phyloP scores from a whole-genome alignment of 139 green algal genomes.

The Protoeuglena noctilucae region DNA sequence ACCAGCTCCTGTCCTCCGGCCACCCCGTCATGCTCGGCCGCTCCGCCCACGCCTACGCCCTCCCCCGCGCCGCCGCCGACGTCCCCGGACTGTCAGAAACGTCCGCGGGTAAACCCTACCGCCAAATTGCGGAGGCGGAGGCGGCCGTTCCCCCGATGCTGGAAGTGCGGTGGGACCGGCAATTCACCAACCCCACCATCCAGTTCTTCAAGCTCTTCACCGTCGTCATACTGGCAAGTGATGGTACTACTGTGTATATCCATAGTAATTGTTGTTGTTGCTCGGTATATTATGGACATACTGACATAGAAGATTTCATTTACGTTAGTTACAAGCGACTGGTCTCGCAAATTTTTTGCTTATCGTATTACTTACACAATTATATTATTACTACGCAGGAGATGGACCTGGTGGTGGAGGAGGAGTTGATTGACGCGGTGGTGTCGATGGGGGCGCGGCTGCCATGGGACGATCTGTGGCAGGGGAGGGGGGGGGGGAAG shows the following conservation, averaged over 20 bases:
- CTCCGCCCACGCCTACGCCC: too few relatives aligned
- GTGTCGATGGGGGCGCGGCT: conserved; percentile 5
- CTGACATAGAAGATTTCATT: too few relatives aligned
- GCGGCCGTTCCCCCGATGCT: too few relatives aligned
- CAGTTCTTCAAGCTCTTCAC: conserved; percentile 22
- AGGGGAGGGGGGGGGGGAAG: too few relatives aligned
- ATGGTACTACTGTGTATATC: too few relatives aligned
- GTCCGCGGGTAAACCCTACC: too few relatives aligned
- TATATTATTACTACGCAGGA: conserved; percentile 15
- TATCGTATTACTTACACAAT: neutral
- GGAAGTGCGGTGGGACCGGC: neutral
- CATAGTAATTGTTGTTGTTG: neutral
- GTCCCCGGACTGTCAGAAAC: too few relatives aligned
- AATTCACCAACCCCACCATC: conserved; percentile 17
- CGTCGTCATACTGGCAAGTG: conserved; percentile 12
- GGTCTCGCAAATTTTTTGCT: conserved; percentile 6
- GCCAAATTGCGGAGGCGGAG: too few relatives aligned
- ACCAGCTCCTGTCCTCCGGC: conserved; percentile 39
- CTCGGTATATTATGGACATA: too few relatives aligned
- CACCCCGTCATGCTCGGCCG: conserved; percentile 37
- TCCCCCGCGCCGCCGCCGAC: too few relatives aligned
- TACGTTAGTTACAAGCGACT: neutral
- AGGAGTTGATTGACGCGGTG: conserved; percentile 35
- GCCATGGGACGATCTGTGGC: neutral
- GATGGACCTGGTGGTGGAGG: conserved; percentile 35